Evolutionary conservation across 805 yeast species (phyloP).

Genomic region (Cyberlindnera americana): DNA sequence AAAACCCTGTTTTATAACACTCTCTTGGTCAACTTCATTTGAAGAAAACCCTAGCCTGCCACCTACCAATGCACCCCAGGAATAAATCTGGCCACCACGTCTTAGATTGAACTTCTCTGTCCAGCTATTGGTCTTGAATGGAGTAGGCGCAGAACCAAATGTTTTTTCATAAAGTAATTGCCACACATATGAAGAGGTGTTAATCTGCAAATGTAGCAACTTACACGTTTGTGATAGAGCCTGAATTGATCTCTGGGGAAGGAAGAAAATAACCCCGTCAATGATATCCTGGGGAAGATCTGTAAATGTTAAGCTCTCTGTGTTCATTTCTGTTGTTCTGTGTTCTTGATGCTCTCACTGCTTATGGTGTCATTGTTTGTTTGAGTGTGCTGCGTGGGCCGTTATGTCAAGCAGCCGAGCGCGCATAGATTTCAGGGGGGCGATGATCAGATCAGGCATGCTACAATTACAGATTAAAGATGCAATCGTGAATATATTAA

Average conservation of each 20-base stretch:
- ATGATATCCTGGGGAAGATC: conserved; percentile 33
- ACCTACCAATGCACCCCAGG: conserved; percentile 47
- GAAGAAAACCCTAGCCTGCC: conserved; percentile 46
- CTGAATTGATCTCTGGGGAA: conserved; percentile 34
- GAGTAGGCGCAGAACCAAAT: conserved; percentile 43
- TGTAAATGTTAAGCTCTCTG: not conserved
- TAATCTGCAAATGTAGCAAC: conserved; percentile 32
- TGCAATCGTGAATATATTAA: too few relatives aligned
- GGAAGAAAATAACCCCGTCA: conserved; percentile 29
- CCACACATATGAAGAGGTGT: conserved; percentile 42
- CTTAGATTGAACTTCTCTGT: conserved; percentile 43
- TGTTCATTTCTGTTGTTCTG: not conserved
- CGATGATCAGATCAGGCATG: too few relatives aligned
- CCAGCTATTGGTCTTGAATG: conserved; percentile 45
- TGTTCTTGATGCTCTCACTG: not conserved
- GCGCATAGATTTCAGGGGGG: too few relatives aligned
- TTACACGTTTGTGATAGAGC: conserved; percentile 38
- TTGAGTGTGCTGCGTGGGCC: too few relatives aligned
- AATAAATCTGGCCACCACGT: conserved; percentile 36
- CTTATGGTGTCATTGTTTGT: too few relatives aligned
- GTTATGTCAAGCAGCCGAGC: too few relatives aligned
- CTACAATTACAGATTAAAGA: too few relatives aligned
- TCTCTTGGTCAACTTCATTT: conserved; percentile 24
- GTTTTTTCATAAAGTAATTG: conserved; percentile 39
- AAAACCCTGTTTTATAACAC: conserved; percentile 22